phyloP scores from a whole-genome alignment of 148 eudicot species.

The Chenopodium berlandieri region DNA sequence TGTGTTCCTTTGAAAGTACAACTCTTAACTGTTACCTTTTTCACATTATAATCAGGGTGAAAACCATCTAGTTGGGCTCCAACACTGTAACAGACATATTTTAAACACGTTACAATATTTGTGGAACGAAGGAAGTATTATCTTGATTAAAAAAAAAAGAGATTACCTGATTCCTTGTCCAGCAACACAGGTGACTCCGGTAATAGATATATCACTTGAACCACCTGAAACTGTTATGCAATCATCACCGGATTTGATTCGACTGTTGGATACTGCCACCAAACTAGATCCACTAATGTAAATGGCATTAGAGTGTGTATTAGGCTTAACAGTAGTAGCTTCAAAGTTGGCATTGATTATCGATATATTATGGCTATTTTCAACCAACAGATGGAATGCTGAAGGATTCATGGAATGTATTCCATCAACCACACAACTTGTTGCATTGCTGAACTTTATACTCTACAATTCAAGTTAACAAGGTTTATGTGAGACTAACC shows the following conservation, averaged over 20 bases:
- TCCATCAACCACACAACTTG: conserved; percentile 29
- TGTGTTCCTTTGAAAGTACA: conserved; percentile 48
- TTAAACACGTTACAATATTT: not conserved
- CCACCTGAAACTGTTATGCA: conserved; percentile 65
- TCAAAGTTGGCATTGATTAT: conserved; percentile 35
- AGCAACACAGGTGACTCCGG: conserved; percentile 41
- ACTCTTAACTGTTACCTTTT: conserved; percentile 31
- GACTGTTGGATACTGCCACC: conserved; percentile 24
- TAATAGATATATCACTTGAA: conserved; percentile 28
- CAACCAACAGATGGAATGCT: conserved; percentile 48
- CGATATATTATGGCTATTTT: conserved; percentile 25
- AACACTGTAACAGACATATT: conserved; percentile 29
- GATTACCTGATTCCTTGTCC: conserved; percentile 69
- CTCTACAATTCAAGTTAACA: conserved; percentile 31
- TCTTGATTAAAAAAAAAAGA: too few species aligned
- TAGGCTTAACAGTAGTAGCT: conserved; percentile 42
- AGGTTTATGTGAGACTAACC: not conserved
- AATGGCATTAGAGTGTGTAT: conserved; percentile 51
- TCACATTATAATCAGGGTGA: conserved; percentile 36
- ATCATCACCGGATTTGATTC: conserved; percentile 61
- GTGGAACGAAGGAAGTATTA: too few species aligned
- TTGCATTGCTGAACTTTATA: conserved; percentile 26
- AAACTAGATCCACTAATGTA: conserved; percentile 38
- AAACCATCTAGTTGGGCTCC: conserved; percentile 30
- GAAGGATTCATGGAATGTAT: conserved; percentile 40